Base-by-base conservation (phyloP, 345 rosid species). In the Lepidium aucheri region DNA sequence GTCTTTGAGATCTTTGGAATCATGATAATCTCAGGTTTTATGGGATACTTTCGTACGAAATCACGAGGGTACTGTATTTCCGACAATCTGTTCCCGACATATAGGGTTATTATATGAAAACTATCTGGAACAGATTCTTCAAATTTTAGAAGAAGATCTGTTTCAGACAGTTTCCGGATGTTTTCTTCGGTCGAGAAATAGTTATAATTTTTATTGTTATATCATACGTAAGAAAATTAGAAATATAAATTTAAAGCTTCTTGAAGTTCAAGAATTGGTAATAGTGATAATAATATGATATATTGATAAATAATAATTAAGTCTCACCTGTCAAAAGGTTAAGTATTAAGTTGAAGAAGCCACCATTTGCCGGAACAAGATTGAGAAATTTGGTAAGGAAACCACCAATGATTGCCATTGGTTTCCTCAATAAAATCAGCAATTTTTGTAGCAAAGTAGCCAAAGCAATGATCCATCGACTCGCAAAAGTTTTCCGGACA, bases 291-390 rank as follows among this genome's bases (percentile, higher is more conserved):
- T 16, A 16, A 30, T 17, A 59, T 50, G 39, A 10, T 28, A 22
- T 47, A 44, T 12, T 2, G 41, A 42, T 44, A 46, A 11, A 64
- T 7, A 22, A n/a, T n/a, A n/a, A n/a, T 26, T 26, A 26, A 26
- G 30, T 49, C 30, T 22, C 12, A 72, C 76, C 70, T 39, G 70
- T 49, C 32, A 72, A 15, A 45, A 72, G 47, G 32, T 72, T 1
- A n/a, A 72, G 12, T 64, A 65, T 41, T 53, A 56, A 49, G 9
- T 65, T 72, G 65, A 72, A 50, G 70, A 72, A 64, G 53, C 76
- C 70, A 40, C 60, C 76, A 64, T 72, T 72, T 8, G 16, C 62
- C 6, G 12, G 35, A 22, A 57, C 33, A 65, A 72, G 70, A 50
- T 72, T 72, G 4, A 41, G 76, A 32, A 32, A 72, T 57, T 49